phyloP scores from a whole-genome alignment of 345 rosid species.

The Gynandropsis gynandra region DNA sequence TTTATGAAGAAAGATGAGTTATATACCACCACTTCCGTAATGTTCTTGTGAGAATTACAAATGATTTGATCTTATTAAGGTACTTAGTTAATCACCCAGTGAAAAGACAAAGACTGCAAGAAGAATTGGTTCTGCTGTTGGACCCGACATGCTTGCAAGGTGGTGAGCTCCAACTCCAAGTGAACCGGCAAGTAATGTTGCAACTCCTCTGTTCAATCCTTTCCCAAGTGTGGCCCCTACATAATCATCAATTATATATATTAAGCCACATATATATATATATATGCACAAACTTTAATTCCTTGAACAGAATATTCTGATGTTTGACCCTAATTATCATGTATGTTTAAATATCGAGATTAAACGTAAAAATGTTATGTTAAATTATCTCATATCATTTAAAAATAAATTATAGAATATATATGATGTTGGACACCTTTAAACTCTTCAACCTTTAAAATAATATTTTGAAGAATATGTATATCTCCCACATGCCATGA shows the following conservation, averaged over 20 bases:
- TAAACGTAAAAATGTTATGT: too few species aligned
- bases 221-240: conserved; percentile 55
- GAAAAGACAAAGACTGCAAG: conserved; percentile 58
- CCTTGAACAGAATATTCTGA: too few species aligned
- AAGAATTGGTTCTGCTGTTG: conserved; percentile 51
- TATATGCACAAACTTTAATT: too few species aligned
- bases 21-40: neutral
- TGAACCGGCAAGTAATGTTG: conserved; percentile 57
- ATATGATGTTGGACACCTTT: too few species aligned
- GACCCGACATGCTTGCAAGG: conserved; percentile 49
- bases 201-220: conserved; percentile 61
- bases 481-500: too few species aligned
- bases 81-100: conserved; percentile 30
- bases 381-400: too few species aligned
- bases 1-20: neutral
- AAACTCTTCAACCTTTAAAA: too few species aligned
- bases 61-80: neutral
- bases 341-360: too few species aligned
- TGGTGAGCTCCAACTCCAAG: conserved; percentile 67
- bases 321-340: too few species aligned
- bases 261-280: neutral
- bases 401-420: too few species aligned
- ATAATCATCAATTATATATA: neutral
- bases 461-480: too few species aligned
- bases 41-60: neutral